Percentiles rank a stretch among this genome's conserved stretches.
Evolutionary conservation across 176 grass and related monocot species (phyloP).

Genomic region (Eragrostis curvula): DNA sequence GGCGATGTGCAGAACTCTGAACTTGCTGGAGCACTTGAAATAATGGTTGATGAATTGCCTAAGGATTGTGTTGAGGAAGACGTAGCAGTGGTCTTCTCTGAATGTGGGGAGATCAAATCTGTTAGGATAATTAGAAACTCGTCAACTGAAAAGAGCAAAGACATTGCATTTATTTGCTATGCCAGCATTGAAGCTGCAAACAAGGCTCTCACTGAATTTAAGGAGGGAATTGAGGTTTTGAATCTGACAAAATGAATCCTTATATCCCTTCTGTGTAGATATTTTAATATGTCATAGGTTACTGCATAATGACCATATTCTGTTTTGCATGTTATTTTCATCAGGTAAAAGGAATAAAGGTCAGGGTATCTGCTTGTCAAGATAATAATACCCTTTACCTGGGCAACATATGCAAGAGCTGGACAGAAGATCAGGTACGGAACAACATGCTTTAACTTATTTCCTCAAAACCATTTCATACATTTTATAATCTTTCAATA

Average conservation of each 20-base stretch:
- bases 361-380: slow-evolving; percentile 65
- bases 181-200: slow-evolving; percentile 52
- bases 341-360: slow-evolving; percentile 75
- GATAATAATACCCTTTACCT: slow-evolving; percentile 68
- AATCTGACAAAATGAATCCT: slow-evolving; percentile 24
- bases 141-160: slow-evolving; percentile 51
- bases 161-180: slow-evolving; percentile 77
- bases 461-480: neutral
- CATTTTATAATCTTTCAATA: slow-evolving; percentile 4
- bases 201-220: slow-evolving; percentile 77
- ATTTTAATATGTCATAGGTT: slow-evolving; percentile 25
- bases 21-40: slow-evolving; percentile 51
- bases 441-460: slow-evolving; percentile 24
- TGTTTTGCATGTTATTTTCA: slow-evolving; percentile 43
- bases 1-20: slow-evolving; percentile 31
- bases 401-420: slow-evolving; percentile 81
- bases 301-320: slow-evolving; percentile 26
- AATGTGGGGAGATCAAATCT: slow-evolving; percentile 74
- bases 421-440: slow-evolving; percentile 83
- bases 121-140: slow-evolving; percentile 56
- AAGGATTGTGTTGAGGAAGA: slow-evolving; percentile 68
- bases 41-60: slow-evolving; percentile 75
- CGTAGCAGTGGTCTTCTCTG: slow-evolving; percentile 56
- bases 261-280: slow-evolving; percentile 9
- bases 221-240: slow-evolving; percentile 82